A percentile compares a stretch with the other conserved stretches of the same genome.
phyloP scores from a whole-genome alignment of 129 eudicot genomes.

The Saposhnikovia divaricata region DNA sequence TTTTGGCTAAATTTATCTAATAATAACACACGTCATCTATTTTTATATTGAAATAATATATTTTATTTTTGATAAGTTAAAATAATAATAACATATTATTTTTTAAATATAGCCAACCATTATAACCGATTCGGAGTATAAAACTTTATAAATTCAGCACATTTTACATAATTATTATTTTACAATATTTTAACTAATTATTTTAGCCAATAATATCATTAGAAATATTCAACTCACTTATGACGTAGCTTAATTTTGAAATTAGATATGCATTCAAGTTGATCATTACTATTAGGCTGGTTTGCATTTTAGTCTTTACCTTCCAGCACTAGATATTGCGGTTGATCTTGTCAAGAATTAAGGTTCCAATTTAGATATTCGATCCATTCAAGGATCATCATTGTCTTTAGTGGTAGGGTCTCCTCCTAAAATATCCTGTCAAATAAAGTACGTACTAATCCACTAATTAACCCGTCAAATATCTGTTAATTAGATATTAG shows the following conservation, averaged over 20 bases:
- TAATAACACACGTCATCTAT: too few relatives aligned
- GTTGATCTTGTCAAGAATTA: not conserved
- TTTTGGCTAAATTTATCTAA: too few relatives aligned
- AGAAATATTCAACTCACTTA: too few relatives aligned
- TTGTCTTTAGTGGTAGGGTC: not conserved
- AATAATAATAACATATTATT: too few relatives aligned
- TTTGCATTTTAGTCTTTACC: not conserved
- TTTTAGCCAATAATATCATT: too few relatives aligned
- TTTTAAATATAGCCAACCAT: too few relatives aligned
- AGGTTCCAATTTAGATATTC: not conserved
- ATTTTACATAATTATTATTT: too few relatives aligned
- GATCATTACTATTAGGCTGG: not conserved
- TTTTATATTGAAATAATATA: too few relatives aligned
- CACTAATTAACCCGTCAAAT: not conserved
- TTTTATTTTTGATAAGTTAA: too few relatives aligned
- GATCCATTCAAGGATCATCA: not conserved
- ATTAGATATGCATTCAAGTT: not conserved
- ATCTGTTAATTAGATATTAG: not conserved
- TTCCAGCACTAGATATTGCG: not conserved
- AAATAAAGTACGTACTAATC: not conserved
- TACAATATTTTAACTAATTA: too few relatives aligned
- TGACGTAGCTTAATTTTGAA: not conserved
- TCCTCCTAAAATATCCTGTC: not conserved
- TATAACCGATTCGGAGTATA: too few relatives aligned
- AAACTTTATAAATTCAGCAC: too few relatives aligned